These are phyloP conservation scores for Wickerhamiella brachini DNA, from an alignment of 805 yeast genomes.

Conservation along the genomic window DNA sequence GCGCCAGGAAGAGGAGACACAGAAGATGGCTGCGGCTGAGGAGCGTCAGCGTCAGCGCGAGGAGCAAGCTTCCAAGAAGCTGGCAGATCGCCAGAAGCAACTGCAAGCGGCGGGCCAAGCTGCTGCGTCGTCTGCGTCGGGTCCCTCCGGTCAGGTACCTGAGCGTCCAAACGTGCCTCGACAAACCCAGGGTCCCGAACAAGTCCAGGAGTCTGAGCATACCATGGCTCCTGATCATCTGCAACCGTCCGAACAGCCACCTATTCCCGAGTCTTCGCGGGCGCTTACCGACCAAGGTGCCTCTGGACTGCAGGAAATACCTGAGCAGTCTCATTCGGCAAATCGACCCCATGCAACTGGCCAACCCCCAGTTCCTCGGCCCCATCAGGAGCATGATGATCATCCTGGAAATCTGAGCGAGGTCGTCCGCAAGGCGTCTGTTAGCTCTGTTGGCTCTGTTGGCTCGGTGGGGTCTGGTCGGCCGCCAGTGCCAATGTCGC, in stretches of 20 bases:
- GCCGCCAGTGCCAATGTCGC: not conserved
- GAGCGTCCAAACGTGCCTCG: too few species aligned
- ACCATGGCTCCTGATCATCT: too few species aligned
- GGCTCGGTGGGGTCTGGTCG: not conserved
- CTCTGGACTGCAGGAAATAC: too few species aligned
- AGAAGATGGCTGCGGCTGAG: slow-evolving; percentile 43
- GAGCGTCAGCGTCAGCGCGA: slow-evolving; percentile 31
- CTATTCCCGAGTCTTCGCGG: too few species aligned
- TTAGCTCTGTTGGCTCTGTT: not conserved
- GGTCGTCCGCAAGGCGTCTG: not conserved
- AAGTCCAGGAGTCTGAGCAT: too few species aligned
- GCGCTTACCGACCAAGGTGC: too few species aligned
- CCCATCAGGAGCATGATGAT: not conserved
- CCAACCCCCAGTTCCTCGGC: too few species aligned
- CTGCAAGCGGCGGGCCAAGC: not conserved
- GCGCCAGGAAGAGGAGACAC: slow-evolving; percentile 69
- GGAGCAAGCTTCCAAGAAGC: slow-evolving; percentile 2
- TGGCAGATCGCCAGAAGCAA: slow-evolving; percentile 3
- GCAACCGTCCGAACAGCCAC: too few species aligned
- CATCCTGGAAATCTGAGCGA: not conserved
- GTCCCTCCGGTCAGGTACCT: not conserved
- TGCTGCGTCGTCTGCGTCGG: not conserved
- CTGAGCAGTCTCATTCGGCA: too few species aligned
- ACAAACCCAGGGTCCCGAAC: too few species aligned
- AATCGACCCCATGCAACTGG: too few species aligned